Conservation (phyloP, 352 stramenopile species). For the Pythium dissimile region DNA sequence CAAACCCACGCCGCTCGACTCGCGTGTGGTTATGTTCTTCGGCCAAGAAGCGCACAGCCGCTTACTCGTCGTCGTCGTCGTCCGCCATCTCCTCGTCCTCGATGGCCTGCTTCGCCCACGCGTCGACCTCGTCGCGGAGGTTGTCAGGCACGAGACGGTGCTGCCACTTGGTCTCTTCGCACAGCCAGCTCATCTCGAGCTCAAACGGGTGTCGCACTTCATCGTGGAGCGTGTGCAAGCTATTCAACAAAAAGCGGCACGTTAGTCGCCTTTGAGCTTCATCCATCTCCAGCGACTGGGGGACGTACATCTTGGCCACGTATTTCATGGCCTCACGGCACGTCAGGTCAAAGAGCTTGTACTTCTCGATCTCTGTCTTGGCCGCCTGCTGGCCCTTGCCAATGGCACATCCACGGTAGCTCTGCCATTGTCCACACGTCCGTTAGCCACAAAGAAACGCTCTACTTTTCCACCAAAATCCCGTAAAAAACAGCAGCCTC, state of each 20-base stretch:
- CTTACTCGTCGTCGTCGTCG: slow-evolving; percentile 78
- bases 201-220: slow-evolving; percentile 98
- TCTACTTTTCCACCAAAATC: too few relatives aligned
- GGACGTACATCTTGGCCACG: slow-evolving; percentile 94
- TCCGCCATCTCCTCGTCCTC: slow-evolving; percentile 88
- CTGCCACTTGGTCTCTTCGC: slow-evolving; percentile 94
- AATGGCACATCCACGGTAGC: slow-evolving; percentile 96
- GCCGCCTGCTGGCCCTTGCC: slow-evolving; percentile 97
- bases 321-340: slow-evolving; percentile 97
- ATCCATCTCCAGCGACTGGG: not conserved
- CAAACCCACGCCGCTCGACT: too few relatives aligned
- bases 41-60: too few relatives aligned
- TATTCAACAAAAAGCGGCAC: slow-evolving; percentile 23
- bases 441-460: not conserved
- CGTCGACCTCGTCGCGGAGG: slow-evolving; percentile 81
- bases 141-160: slow-evolving; percentile 92
- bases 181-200: slow-evolving; percentile 98
- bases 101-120: slow-evolving; percentile 83
- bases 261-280: not conserved
- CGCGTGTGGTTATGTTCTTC: too few relatives aligned
- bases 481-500: too few relatives aligned
- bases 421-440: slow-evolving; percentile 44
- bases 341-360: slow-evolving; percentile 93
- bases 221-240: slow-evolving; percentile 95
- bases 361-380: slow-evolving; percentile 99